Evolutionary conservation across 805 yeast genomes (phyloP), one percentile per base, ranked within the genome.

Genomic region (Saccharomycopsis babjevae): DNA sequence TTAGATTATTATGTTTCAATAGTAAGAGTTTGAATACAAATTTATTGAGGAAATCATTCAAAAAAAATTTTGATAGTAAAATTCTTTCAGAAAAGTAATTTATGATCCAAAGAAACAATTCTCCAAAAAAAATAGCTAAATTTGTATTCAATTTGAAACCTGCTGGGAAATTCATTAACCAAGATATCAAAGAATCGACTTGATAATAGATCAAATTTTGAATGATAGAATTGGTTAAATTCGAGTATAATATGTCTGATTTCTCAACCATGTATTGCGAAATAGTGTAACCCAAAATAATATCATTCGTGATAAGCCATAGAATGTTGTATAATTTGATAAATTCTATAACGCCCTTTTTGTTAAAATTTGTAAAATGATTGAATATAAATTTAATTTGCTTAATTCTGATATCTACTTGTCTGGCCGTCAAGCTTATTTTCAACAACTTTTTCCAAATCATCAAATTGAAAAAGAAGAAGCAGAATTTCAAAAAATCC

Each of bases 81-180:
- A 71, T 57, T 38, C 57, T 61, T 18, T 52, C 42, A 25, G 43
- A 70, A 86, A 96, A 89, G 63, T 86, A 82, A 54, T 82, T 82
- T 32, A 92, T 77, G 13, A 91, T 87, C 97, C 97, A 93, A 10
- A 88, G 69, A 66, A 89, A 86, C 56, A 94, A 73, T 61, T 90
- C 96, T 40, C 97, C 97, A 70, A 93, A 78, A 68, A 94, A 96
- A 16, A 76, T 78, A 0, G 97, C 89, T 20, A 94, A 76, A 68
- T 91, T 97, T 62, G 83, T 85, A 71, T 94, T 94, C 58, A 94
- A 79, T 69, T 94, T 94, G 67, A 94, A 84, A 3, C 99, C 99
- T 16, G 93, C 96, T 0, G 99, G 99, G 68, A 92, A 88, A 63
- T 84, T 80, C 76, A 91, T 89, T 42, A 94, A 77, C 92, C 96